Evolutionary conservation across 2,329 filamentous ascomycete genomes (phyloP).

Genomic region (Epichloe amarillans): DNA sequence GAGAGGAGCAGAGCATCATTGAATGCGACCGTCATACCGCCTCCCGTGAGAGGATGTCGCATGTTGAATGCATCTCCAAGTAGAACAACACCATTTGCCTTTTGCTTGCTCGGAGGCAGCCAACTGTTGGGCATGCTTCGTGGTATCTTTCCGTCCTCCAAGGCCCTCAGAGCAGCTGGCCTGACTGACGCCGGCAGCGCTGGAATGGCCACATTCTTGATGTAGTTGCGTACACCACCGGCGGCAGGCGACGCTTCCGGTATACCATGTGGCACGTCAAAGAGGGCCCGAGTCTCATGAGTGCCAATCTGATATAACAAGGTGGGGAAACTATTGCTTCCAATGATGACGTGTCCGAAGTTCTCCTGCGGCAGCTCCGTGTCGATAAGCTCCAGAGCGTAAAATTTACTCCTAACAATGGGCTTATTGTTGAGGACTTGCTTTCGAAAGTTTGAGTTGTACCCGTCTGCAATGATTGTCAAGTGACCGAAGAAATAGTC

Average conservation of each 20-base stretch:
- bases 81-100: slow-evolving; percentile 52
- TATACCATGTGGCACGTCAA: slow-evolving; percentile 72
- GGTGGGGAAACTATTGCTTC: slow-evolving; percentile 54
- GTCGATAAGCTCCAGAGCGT: slow-evolving; percentile 83
- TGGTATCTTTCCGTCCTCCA: slow-evolving; percentile 66
- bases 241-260: slow-evolving; percentile 58
- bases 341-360: slow-evolving; percentile 81
- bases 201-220: slow-evolving; percentile 68
- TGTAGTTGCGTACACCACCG: slow-evolving; percentile 76
- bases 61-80: slow-evolving; percentile 96
- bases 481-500: slow-evolving; percentile 82
- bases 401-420: slow-evolving; percentile 74
- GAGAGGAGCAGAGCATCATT: slow-evolving; percentile 77
- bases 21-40: slow-evolving; percentile 95
- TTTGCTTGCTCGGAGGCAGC: slow-evolving; percentile 59
- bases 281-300: slow-evolving; percentile 78
- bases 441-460: slow-evolving; percentile 83
- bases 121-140: slow-evolving; percentile 90
- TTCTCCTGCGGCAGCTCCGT: slow-evolving; percentile 60
- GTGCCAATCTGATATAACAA: slow-evolving; percentile 95
- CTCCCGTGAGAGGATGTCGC: slow-evolving; percentile 95
- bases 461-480: slow-evolving; percentile 85
- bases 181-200: slow-evolving; percentile 58
- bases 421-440: slow-evolving; percentile 53
- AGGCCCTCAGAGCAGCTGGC: slow-evolving; percentile 60